Conservation (phyloP, 768 basidiomycete genomes). For the Phaeotremella fagi region DNA sequence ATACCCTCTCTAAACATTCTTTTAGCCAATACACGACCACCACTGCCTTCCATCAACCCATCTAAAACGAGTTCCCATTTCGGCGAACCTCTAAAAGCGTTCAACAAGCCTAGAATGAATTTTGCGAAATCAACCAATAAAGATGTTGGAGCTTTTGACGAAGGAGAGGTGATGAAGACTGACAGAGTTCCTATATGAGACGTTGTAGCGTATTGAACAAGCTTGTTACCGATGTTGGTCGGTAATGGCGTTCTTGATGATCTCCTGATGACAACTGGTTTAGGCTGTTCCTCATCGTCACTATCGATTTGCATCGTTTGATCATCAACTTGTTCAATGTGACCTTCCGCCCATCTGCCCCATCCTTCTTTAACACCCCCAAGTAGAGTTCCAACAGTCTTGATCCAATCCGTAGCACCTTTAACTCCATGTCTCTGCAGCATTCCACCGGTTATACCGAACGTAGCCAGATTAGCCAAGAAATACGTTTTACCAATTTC, state of each 20-base stretch:
- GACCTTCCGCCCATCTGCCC: constrained; percentile 43
- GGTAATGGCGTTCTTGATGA: constrained; percentile 44
- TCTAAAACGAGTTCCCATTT: constrained; percentile 60
- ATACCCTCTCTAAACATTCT: constrained; percentile 61
- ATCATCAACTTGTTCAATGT: constrained; percentile 22
- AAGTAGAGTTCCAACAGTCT: constrained; percentile 22
- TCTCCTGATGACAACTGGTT: constrained; percentile 45
- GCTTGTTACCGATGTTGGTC: constrained; percentile 56
- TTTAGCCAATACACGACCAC: constrained; percentile 46
- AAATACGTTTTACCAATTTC: constrained; percentile 54
- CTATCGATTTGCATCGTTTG: constrained; percentile 10
- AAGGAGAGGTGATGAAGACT: constrained; percentile 50
- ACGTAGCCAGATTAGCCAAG: constrained; percentile 57
- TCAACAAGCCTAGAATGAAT: constrained; percentile 59
- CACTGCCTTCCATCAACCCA: constrained; percentile 41
- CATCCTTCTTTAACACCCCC: constrained; percentile 30
- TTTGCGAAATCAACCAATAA: constrained; percentile 55
- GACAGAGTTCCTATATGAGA: constrained; percentile 39
- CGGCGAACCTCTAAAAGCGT: constrained; percentile 57
- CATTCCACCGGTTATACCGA: constrained; percentile 42
- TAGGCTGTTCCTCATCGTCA: constrained; percentile 25
- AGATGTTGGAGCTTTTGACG: constrained; percentile 43
- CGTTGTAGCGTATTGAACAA: constrained; percentile 57
- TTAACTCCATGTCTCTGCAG: constrained; percentile 20
- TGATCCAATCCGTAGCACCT: constrained; percentile 30